Base-by-base conservation (phyloP, 2,329 filamentous ascomycete genomes). In the Pseudogymnoascus sp. region DNA sequence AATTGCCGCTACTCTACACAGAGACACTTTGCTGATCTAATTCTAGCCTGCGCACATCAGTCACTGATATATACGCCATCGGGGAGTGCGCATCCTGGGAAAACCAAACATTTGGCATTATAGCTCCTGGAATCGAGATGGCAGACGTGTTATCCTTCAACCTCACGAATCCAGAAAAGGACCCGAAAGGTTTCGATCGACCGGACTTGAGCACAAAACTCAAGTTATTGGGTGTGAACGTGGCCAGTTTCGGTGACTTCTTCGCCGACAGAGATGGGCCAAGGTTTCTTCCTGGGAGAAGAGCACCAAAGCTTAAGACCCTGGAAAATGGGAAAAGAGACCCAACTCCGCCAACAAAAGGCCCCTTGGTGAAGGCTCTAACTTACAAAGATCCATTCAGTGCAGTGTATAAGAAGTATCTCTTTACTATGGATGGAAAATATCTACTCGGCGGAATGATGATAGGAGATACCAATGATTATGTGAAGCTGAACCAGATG, bases 361-460 rank as follows among this genome's bases (percentile, higher is more conserved):
- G n/a, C 7, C 45, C 45, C 5, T 52, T 52, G 15, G 90, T 95
- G 66, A 95, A 95, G 73, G 85, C 90, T 0, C 75, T 96, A 39
- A 92, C 88, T 0, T 96, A 95, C 75, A 90, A 87, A 63, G 91
- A 96, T 68, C 91, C 91, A 0, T 96, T 96, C 70, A 81, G 85
- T 60, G 85, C 90, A 55, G 83, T 96, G 1, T 96, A 96, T 76
- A 96, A 96, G 73, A 96, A 96, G 70, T 96, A 94, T 71, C 76
- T 96, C 9, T 96, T 96, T 69, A 95, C 91, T 0, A 77, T 85
- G 69, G 92, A 96, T 69, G 91, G 91, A 23, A 95, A 95, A 71
- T 92, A 92, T 67, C 77, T 96, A 1, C 82, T 96, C 0, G 91
- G 91, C n/a, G 92, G 91, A 3, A 96, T 96, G 90, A 95, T 96